phyloP scores from a whole-genome alignment of 2,329 filamentous ascomycete genomes.

The Cercospora sp. region DNA sequence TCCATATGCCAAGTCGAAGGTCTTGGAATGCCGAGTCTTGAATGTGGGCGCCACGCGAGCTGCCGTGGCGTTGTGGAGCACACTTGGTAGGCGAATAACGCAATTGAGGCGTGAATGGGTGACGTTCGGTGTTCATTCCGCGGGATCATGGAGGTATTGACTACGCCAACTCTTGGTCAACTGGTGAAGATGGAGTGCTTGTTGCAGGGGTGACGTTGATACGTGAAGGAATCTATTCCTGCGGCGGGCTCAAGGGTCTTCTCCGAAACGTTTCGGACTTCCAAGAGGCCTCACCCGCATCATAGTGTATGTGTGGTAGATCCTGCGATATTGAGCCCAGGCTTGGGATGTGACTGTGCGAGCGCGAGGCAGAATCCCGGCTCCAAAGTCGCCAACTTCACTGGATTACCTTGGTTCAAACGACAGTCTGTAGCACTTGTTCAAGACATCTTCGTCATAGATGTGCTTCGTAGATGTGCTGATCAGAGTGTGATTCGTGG shows the following conservation, averaged over 20 bases:
- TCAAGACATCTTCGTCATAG: background rate
- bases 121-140: background rate
- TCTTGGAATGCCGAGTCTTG: conserved; percentile 13
- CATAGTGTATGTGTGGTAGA: background rate
- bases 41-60: background rate
- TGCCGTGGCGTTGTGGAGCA: conserved; percentile 1
- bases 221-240: background rate
- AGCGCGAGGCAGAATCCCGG: background rate
- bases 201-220: background rate
- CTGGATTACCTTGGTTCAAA: background rate
- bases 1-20: background rate
- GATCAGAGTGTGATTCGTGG: background rate
- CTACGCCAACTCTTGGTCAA: background rate
- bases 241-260: background rate
- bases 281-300: background rate
- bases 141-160: background rate
- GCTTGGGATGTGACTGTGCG: background rate
- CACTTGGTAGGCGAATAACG: background rate
- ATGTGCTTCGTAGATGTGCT: background rate
- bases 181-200: background rate
- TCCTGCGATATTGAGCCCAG: background rate
- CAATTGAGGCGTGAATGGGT: background rate
- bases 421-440: background rate
- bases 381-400: background rate
- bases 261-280: background rate